Percentiles rank a stretch among this genome's conserved stretches.
Evolutionary conservation across 2,329 filamentous ascomycete species (phyloP).

Genomic region (Colletotrichum gigasporum): DNA sequence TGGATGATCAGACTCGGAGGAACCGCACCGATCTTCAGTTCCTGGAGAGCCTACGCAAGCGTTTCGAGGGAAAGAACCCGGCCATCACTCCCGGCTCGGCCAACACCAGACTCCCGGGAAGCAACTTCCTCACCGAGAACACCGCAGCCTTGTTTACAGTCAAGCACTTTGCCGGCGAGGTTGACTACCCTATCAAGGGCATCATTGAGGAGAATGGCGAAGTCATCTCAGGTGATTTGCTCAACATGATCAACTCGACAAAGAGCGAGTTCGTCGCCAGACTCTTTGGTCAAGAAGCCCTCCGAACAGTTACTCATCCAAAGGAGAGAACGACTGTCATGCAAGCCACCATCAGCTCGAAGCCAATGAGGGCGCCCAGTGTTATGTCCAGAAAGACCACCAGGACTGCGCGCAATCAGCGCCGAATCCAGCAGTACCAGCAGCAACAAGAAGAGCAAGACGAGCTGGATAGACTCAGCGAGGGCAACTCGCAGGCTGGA

Average conservation of each 20-base stretch:
- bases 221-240: constrained; percentile 92
- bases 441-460: constrained; percentile 54
- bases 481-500: constrained; percentile 55
- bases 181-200: constrained; percentile 89
- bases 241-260: constrained; percentile 90
- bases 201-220: constrained; percentile 96
- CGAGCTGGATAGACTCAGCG: constrained; percentile 59
- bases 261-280: constrained; percentile 89
- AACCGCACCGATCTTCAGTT: constrained; percentile 90
- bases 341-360: constrained; percentile 95
- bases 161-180: constrained; percentile 94
- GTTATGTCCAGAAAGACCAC: constrained; percentile 84
- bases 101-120: constrained; percentile 81
- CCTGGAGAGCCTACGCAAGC: constrained; percentile 88
- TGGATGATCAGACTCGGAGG: constrained; percentile 94
- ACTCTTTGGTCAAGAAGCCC: constrained; percentile 93
- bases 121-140: constrained; percentile 90
- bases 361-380: constrained; percentile 90
- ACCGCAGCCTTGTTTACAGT: constrained; percentile 85
- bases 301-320: constrained; percentile 93
- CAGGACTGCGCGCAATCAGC: constrained; percentile 41
- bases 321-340: constrained; percentile 90
- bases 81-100: constrained; percentile 83
- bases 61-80: constrained; percentile 94
- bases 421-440: constrained; percentile 42